These are phyloP conservation scores for Glomus cerebriforme DNA, from an alignment of 192 early-diverging fungal genomes.

Conservation along the genomic window DNA sequence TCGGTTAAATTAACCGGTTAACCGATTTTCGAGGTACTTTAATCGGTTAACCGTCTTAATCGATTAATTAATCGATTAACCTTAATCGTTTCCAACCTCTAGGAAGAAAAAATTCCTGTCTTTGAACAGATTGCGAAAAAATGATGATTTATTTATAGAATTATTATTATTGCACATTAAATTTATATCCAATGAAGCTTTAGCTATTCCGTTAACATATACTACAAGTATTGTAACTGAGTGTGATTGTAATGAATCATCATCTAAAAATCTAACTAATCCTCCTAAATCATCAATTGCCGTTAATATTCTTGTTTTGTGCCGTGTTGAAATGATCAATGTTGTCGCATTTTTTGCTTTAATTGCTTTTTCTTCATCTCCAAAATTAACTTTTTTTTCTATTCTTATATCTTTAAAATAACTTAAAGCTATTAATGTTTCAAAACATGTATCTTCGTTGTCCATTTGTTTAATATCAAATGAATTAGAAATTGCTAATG, in stretches of 20 bases:
- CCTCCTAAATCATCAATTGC: not conserved
- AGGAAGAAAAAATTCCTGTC: no score
- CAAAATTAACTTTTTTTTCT: no score
- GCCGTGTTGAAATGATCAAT: not conserved
- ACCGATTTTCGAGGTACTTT: no score
- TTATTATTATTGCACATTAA: no score
- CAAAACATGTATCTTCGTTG: not conserved
- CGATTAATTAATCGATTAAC: no score
- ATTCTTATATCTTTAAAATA: constrained; percentile 1
- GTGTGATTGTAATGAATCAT: not conserved
- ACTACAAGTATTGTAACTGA: not conserved
- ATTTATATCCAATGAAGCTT: not conserved
- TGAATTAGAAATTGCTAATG: constrained; percentile 4
- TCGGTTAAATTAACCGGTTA: no score
- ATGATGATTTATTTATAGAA: no score
- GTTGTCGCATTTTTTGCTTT: not conserved
- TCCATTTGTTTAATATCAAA: no score
- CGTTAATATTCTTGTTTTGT: not conserved
- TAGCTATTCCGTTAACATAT: not conserved
- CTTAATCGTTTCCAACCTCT: no score
- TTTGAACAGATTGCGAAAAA: no score
- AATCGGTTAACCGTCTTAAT: no score
- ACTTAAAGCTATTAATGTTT: not conserved
- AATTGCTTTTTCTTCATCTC: not conserved
- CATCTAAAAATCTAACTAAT: constrained; percentile 1